These are phyloP conservation scores for Ganoderma lingzhi DNA, from an alignment of 1,284 basidiomycete species.

Conservation along the genomic window DNA sequence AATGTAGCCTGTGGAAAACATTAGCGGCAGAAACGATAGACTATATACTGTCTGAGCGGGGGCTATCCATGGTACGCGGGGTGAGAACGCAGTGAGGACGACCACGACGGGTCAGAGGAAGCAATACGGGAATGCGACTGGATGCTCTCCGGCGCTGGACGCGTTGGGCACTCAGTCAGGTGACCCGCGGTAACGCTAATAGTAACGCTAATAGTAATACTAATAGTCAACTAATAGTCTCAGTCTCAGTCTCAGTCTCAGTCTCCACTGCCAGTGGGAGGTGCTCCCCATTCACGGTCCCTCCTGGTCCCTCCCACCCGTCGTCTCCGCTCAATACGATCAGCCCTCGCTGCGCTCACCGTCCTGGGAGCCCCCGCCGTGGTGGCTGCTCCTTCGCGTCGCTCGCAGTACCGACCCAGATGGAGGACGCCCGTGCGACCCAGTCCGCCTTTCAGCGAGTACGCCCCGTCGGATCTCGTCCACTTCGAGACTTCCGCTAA, in stretches of 20 bases:
- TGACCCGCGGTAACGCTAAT: constrained; percentile 8
- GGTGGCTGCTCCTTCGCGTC: not conserved
- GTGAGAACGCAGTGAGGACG: not conserved
- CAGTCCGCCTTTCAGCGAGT: constrained; percentile 48
- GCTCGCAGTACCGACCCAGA: constrained; percentile 6
- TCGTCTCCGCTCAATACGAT: constrained; percentile 3
- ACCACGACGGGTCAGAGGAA: not conserved
- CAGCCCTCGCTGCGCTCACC: not conserved
- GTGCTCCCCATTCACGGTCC: too few species aligned
- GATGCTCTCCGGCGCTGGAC: not conserved
- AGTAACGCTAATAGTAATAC: too few species aligned
- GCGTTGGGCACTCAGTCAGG: constrained; percentile 19
- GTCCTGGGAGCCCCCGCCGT: not conserved
- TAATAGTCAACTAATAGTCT: too few species aligned
- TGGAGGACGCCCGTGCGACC: constrained; percentile 19
- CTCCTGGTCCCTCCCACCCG: not conserved
- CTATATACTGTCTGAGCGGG: constrained; percentile 12
- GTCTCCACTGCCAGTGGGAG: too few species aligned
- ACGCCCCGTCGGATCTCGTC: not conserved
- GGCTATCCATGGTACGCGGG: constrained; percentile 4
- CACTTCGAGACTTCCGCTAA: not conserved
- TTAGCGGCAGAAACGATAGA: constrained; percentile 7
- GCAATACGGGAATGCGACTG: not conserved
- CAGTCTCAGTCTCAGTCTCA: too few species aligned
- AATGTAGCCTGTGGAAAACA: not conserved